These are phyloP conservation scores for Calonectria honghensis DNA, from an alignment of 2,329 filamentous ascomycete species.

Conservation along the genomic window DNA sequence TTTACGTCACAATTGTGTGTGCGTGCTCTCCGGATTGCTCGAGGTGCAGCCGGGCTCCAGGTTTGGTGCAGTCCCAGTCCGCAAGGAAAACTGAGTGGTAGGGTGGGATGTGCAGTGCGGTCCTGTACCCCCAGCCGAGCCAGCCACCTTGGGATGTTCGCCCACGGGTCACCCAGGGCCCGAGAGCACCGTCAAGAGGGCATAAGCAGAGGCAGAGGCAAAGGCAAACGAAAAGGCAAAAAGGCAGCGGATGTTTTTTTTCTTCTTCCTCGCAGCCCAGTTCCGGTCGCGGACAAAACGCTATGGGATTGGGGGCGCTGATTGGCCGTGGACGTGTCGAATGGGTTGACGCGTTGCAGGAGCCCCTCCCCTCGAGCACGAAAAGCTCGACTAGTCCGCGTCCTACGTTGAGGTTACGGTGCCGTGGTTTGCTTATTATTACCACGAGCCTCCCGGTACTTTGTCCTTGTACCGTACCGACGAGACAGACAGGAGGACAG, in stretches of 20 bases:
- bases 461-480: conserved; percentile 17
- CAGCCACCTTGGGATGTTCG: conserved; percentile 12
- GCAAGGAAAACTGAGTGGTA: not conserved
- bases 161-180: not conserved
- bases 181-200: conserved; percentile 6
- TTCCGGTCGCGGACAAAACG: conserved; percentile 29
- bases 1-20: conserved; percentile 36
- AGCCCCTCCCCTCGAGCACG: conserved; percentile 15
- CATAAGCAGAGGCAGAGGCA: conserved; percentile 15
- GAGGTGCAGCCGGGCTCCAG: conserved; percentile 18
- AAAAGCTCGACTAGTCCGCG: conserved; percentile 23
- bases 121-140: conserved; percentile 6
- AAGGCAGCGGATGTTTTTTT: not conserved
- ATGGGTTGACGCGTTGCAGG: conserved; percentile 35
- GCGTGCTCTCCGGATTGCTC: conserved; percentile 22
- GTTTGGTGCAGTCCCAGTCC: conserved; percentile 10
- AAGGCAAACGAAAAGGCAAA: conserved; percentile 25
- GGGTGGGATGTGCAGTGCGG: conserved; percentile 7
- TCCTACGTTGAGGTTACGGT: conserved; percentile 19
- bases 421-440: conserved; percentile 29
- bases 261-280: not conserved
- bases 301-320: conserved; percentile 31
- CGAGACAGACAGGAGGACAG: conserved; percentile 27
- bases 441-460: conserved; percentile 21
- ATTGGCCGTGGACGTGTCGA: conserved; percentile 23